Evolutionary conservation across 768 basidiomycete species (phyloP), one percentile per base, ranked within the genome.

Genomic region (Hericium rajendrae): DNA sequence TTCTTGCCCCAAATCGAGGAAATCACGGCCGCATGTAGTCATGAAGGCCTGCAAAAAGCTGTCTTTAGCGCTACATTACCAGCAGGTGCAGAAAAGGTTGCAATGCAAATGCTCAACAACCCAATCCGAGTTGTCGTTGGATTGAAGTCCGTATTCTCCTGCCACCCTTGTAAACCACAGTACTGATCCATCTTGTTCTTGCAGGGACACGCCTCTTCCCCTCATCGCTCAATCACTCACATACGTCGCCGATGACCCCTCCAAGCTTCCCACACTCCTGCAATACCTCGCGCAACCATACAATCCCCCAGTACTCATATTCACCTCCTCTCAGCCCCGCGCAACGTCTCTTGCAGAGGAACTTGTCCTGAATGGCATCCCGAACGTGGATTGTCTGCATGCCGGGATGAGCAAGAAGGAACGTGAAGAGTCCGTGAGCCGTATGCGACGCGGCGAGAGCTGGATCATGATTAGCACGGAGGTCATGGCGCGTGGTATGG

Each of bases 381-480:
- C 80, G 3, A 90, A 90, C 54, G 90, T 94, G 4, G 92, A 94
- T 62, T 89, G 87, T 64, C 77, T 98, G 4, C 95, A 99, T 70
- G 92, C 93, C 2, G 92, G 91, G 1, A 80, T 94, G 77, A 88
- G 82, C 3, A 86, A 84, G 65, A 87, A 88, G 65, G 90, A 94
- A 69, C 80, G 97, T 55, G 91, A 94, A 64, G 84, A 94, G 65
- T 84, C 88, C 16, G 78, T 97, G 10, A 75, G 78, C 41, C 81
- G 87, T 38, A 95, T 99, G 86, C 84, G 91, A 26, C 78, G 77
- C 64, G 97, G 94, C 0, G 82, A 91, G 67, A 88, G 91, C 59
- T 98, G 97, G 97, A 83, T 94, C 38, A 82, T 98, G 81, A 81
- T 99, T 49, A 91, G 87, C 62, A 99, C 97, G 22, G 97, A 99